Evolutionary conservation across 768 basidiomycete genomes (phyloP), one percentile per base, ranked within the genome.

Genomic region (Tulasnella sp.): DNA sequence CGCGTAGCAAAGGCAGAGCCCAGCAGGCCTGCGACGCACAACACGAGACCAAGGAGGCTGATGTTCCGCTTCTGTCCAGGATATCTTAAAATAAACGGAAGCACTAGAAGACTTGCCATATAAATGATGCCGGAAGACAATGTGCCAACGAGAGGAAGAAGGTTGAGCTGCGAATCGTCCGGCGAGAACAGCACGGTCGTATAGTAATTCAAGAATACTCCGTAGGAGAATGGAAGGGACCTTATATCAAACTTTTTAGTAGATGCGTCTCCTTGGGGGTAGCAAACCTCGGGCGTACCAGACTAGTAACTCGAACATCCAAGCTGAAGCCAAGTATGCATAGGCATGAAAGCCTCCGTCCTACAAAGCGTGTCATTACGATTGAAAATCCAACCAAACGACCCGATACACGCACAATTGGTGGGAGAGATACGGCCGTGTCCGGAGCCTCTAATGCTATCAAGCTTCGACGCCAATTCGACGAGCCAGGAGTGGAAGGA

Each of bases 201-300:
- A 40, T 76, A 76, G 36, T 76, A 76, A 34, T 76, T 76, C 39
- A 76, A 40, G 75, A 76, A 76, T 8, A 76, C 75, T 19, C 73
- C 73, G 19, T 74, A 74, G 29, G 73, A 74, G 38, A 74, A 74
- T 37, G 73, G 73, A 12, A 74, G 67, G 19, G 73, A 74, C 73
- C 73, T 74, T 19, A 67, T 34, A 49, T 11, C 2, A 34, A 12
- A 5, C 6, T 7, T 29, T 3, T 64, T 5, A 64, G 58, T 34
- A 11, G 19, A 25, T 64, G 31, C 29, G 11, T 15, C 31, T 25
- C 58, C 12, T 1, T 0, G 58, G 54, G 25, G 42, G 15, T 19
- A 45, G 19, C 15, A 45, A 45, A 45, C 25, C 29, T 64, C 29
- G n/a, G n/a, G 39, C 75, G 29, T 36, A 76, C 75, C 75, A 76